Percentiles rank a stretch among this genome's conserved stretches.
Evolutionary conservation across 2,329 filamentous ascomycete genomes (phyloP).

Genomic region (Diaporthe longicolla): DNA sequence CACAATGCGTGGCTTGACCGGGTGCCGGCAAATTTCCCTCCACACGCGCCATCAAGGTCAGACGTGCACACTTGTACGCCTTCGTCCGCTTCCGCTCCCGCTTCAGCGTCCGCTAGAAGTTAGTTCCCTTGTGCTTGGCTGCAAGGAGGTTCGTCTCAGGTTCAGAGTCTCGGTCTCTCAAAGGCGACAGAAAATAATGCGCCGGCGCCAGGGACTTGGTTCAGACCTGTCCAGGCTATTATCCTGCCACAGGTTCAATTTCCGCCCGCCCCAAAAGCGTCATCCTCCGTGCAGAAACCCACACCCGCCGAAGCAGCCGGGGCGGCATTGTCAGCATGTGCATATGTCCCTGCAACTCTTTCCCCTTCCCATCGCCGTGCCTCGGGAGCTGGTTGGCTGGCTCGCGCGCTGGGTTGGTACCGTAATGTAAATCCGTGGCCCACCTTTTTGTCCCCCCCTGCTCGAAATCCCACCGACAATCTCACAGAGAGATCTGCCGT

Average conservation of each 20-base stretch:
- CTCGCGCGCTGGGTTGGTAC: slow-evolving; percentile 2
- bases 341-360: background rate
- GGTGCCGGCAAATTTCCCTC: slow-evolving; percentile 31
- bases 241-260: slow-evolving; percentile 29
- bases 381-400: slow-evolving; percentile 17
- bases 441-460: slow-evolving; percentile 20
- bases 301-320: slow-evolving; percentile 18
- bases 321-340: slow-evolving; percentile 11
- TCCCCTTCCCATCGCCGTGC: background rate
- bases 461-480: slow-evolving; percentile 34
- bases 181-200: slow-evolving; percentile 18
- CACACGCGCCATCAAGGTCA: background rate
- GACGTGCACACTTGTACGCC: background rate
- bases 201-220: slow-evolving; percentile 16
- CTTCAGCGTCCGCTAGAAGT: slow-evolving; percentile 5
- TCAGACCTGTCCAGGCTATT: slow-evolving; percentile 30
- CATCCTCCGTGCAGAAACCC: slow-evolving; percentile 11
- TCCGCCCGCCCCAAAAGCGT: slow-evolving; percentile 27
- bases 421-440: slow-evolving; percentile 28
- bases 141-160: slow-evolving; percentile 32
- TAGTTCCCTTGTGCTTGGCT: slow-evolving; percentile 17
- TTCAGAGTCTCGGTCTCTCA: slow-evolving; percentile 28
- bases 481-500: slow-evolving; percentile 39
- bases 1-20: slow-evolving; percentile 27
- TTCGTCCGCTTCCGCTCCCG: slow-evolving; percentile 4